phyloP scores from a whole-genome alignment of 441 rosid species.

The Pelargonium exstipulatum region DNA sequence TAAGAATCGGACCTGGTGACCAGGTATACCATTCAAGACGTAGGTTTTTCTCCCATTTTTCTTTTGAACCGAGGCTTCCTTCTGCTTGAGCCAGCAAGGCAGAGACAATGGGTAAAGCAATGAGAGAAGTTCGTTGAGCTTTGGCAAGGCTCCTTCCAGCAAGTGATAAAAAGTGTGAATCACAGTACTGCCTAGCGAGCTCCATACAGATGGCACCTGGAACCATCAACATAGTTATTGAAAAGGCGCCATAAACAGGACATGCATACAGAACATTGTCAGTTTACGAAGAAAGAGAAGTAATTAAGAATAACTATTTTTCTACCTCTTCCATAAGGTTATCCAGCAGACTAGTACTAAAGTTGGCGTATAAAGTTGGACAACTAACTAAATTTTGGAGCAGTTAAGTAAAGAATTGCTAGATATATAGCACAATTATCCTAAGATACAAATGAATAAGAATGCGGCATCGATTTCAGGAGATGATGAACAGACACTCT shows the following conservation, averaged over 20 bases:
- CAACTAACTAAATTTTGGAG: too few species aligned
- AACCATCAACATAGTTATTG: conserved; percentile 20
- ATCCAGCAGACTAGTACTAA: neutral
- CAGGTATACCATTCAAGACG: conserved; percentile 86
- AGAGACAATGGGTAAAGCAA: conserved; percentile 62
- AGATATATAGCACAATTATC: neutral
- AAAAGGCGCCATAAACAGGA: neutral
- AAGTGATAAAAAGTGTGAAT: conserved; percentile 45
- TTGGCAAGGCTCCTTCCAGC: conserved; percentile 62
- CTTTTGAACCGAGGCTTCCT: conserved; percentile 78
- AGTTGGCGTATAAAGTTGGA: neutral
- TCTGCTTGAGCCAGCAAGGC: conserved; percentile 76
- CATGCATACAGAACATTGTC: neutral
- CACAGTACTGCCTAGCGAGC: conserved; percentile 55
- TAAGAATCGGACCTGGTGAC: conserved; percentile 69
- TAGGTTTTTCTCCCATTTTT: conserved; percentile 73
- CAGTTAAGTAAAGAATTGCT: neutral
- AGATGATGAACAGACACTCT: neutral
- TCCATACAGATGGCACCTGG: conserved; percentile 65
- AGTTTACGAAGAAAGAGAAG: neutral
- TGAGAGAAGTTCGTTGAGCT: conserved; percentile 38
- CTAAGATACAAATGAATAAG: neutral
- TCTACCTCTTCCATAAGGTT: too few species aligned
- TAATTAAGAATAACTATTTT: neutral
- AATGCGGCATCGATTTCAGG: neutral